These are phyloP conservation scores for Solanum pimpinellifolium DNA, from an alignment of 257 asterid species.

Conservation along the genomic window DNA sequence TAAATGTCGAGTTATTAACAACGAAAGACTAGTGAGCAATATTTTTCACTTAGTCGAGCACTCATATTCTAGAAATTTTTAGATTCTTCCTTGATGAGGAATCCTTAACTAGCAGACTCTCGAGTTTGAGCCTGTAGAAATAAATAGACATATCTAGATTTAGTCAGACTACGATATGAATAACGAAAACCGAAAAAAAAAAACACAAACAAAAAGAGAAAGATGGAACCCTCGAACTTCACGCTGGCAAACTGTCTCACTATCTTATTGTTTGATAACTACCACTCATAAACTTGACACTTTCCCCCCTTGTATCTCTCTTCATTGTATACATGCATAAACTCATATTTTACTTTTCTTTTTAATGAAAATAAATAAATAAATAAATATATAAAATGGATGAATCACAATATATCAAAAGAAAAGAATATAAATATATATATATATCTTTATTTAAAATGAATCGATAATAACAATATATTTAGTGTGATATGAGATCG, in stretches of 20 bases:
- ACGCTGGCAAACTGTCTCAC: conserved; percentile 12
- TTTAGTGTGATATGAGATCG: too few relatives aligned
- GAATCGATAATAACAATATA: too few relatives aligned
- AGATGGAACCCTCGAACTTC: neutral
- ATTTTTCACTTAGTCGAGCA: too few relatives aligned
- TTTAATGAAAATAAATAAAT: neutral
- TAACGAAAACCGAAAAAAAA: too few relatives aligned
- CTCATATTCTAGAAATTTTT: too few relatives aligned
- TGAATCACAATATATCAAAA: neutral
- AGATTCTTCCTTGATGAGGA: neutral
- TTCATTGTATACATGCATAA: neutral
- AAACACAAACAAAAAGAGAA: neutral
- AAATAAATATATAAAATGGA: neutral
- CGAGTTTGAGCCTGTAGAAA: accelerated
- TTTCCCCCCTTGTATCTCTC: neutral
- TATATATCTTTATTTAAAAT: neutral
- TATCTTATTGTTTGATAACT: neutral
- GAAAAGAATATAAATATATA: neutral
- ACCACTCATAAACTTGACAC: neutral
- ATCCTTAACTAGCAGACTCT: neutral
- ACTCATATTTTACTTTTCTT: neutral
- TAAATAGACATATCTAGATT: neutral
- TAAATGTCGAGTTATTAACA: too few relatives aligned
- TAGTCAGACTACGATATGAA: accelerated
- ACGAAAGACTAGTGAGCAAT: neutral